Conservation (phyloP, 2,329 filamentous ascomycete species). For the Aspergillus sergii region DNA sequence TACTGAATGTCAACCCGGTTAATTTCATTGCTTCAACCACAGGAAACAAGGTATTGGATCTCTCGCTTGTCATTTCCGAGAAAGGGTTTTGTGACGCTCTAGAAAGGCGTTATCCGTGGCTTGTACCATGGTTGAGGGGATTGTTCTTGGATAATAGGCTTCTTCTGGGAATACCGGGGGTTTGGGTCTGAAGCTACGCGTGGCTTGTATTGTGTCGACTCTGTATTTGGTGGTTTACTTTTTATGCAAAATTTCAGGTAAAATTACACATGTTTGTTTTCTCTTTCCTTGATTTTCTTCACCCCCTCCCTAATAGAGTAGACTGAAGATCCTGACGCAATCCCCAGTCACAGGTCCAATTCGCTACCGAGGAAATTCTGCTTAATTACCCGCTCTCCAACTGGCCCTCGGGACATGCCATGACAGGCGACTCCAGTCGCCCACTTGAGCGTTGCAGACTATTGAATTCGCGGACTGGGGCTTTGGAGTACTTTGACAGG, state of each 20-base stretch:
- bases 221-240: not conserved
- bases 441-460: not conserved
- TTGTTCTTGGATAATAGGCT: not conserved
- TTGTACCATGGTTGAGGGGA: not conserved
- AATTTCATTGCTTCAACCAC: not conserved
- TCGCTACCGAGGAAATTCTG: not conserved
- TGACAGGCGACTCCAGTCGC: not conserved
- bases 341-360: not conserved
- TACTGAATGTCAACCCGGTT: not conserved
- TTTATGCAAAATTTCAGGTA: not conserved
- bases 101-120: not conserved
- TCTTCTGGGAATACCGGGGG: not conserved
- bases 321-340: not conserved
- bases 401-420: not conserved
- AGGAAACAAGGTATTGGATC: not conserved
- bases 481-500: not conserved
- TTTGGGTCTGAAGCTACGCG: not conserved
- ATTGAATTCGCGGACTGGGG: not conserved
- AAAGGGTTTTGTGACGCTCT: constrained; percentile 1
- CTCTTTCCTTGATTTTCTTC: not conserved
- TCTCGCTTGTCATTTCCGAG: constrained; percentile 1
- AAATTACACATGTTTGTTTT: not conserved
- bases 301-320: not conserved
- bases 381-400: not conserved
- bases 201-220: not conserved